Conservation (phyloP, 208 protist species). For the Acanthamoeba sp. region DNA sequence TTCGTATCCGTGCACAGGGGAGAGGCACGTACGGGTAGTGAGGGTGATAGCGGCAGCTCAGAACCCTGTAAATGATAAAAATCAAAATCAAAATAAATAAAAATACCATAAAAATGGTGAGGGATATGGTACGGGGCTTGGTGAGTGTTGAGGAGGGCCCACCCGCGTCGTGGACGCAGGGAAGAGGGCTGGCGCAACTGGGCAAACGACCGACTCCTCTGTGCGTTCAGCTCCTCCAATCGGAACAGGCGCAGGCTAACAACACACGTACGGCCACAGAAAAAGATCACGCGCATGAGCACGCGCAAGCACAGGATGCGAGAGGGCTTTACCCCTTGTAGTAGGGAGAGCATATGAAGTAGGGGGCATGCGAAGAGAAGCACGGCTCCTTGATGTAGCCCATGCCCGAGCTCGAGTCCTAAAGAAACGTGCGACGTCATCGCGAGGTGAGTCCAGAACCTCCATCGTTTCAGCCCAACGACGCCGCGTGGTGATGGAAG, state of each 20-base stretch:
- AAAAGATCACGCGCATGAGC: too few species aligned
- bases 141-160: slow-evolving; percentile 17
- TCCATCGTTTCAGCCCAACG: too few species aligned
- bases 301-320: too few species aligned
- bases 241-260: neutral
- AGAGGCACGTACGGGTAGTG: neutral
- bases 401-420: slow-evolving; percentile 35
- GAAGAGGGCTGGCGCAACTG: neutral
- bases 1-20: too few species aligned
- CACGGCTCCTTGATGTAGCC: slow-evolving; percentile 14
- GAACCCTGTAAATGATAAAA: neutral
- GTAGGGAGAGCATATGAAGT: slow-evolving; percentile 2
- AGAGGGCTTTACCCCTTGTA: neutral
- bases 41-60: neutral
- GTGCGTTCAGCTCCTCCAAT: neutral
- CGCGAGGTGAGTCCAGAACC: too few species aligned
- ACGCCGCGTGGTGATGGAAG: too few species aligned
- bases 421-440: neutral
- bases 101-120: too few species aligned
- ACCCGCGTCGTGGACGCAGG: neutral
- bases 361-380: neutral
- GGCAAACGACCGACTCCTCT: too few species aligned
- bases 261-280: neutral
- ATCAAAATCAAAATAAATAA: neutral
- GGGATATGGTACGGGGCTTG: neutral